These are phyloP conservation scores for Saitozyma podzolica DNA, from an alignment of 768 basidiomycete genomes.

Conservation along the genomic window DNA sequence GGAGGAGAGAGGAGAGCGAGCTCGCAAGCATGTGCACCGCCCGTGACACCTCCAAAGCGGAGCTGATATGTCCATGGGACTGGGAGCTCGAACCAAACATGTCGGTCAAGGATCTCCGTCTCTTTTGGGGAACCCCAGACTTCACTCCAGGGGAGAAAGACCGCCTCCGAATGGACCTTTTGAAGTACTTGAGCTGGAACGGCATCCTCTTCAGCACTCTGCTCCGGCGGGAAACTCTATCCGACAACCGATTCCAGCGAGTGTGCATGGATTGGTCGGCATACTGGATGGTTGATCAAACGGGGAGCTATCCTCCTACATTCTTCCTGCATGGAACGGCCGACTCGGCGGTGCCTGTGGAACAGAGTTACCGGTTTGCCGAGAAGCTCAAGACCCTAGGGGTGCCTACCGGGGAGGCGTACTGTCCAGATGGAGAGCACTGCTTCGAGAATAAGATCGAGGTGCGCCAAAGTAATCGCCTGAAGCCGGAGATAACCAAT, in stretches of 20 bases:
- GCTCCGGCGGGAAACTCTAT: slow-evolving; percentile 2
- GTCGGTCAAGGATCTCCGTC: slow-evolving; percentile 5
- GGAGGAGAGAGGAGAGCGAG: neutral
- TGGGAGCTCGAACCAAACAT: slow-evolving; percentile 15
- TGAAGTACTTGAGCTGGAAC: neutral
- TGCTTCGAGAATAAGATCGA: slow-evolving; percentile 21
- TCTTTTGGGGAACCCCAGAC: slow-evolving; percentile 14
- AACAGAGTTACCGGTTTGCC: slow-evolving; percentile 19
- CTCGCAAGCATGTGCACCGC: neutral
- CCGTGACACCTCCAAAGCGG: slow-evolving; percentile 16
- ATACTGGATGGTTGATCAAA: slow-evolving; percentile 5
- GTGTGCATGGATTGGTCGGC: slow-evolving; percentile 6
- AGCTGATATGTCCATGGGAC: neutral
- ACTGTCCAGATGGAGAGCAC: slow-evolving; percentile 13
- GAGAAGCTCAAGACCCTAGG: slow-evolving; percentile 13
- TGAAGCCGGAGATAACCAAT: neutral
- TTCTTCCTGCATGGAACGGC: slow-evolving; percentile 21
- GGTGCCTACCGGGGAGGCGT: slow-evolving; percentile 4
- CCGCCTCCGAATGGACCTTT: slow-evolving; percentile 11
- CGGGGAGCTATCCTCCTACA: slow-evolving; percentile 18
- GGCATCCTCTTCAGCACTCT: neutral
- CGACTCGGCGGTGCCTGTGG: slow-evolving; percentile 14
- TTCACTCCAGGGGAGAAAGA: slow-evolving; percentile 9
- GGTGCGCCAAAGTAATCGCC: too few species aligned
- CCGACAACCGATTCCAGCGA: slow-evolving; percentile 1